A percentile compares a stretch with the other conserved stretches of the same genome.
Conservation (phyloP, 306 rosid genomes). For the Pueraria montana region DNA sequence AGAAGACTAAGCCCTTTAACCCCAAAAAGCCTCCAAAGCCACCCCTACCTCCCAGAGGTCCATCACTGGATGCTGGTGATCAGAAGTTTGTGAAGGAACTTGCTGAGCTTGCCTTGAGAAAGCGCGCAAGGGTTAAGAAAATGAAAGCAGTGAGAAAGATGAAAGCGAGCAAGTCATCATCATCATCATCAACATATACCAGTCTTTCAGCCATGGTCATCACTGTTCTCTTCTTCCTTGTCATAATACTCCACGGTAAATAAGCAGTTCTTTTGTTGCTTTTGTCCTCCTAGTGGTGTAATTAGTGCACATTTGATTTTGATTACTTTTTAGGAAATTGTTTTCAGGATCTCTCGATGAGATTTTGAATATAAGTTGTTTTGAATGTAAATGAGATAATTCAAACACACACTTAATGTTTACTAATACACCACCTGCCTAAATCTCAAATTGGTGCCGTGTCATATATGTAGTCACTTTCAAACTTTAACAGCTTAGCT, state of each 20-base stretch:
- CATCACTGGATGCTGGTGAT: constrained; percentile 76
- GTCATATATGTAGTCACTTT: not conserved
- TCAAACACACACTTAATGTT: not conserved
- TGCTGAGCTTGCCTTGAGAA: constrained; percentile 67
- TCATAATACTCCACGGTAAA: constrained; percentile 72
- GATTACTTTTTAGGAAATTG: not conserved
- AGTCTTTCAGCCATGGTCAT: constrained; percentile 68
- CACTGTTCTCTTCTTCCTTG: constrained; percentile 65
- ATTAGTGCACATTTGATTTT: constrained; percentile 19
- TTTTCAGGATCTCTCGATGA: not conserved
- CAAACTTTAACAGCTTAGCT: constrained; percentile 12
- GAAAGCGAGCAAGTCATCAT: constrained; percentile 59
- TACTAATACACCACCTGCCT: constrained; percentile 1
- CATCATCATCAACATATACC: constrained; percentile 54
- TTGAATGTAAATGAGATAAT: not conserved
- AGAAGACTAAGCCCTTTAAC: constrained; percentile 47
- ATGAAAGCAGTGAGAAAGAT: constrained; percentile 64
- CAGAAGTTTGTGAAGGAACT: constrained; percentile 71
- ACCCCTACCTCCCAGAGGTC: constrained; percentile 81
- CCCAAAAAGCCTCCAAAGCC: constrained; percentile 73
- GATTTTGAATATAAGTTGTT: constrained; percentile 1
- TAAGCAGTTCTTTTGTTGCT: constrained; percentile 28
- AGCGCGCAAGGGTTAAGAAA: constrained; percentile 71
- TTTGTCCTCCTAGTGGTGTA: constrained; percentile 1
- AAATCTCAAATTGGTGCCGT: not conserved